Conservation (phyloP, 2,329 filamentous ascomycete genomes). For the Colletotrichum tanaceti region DNA sequence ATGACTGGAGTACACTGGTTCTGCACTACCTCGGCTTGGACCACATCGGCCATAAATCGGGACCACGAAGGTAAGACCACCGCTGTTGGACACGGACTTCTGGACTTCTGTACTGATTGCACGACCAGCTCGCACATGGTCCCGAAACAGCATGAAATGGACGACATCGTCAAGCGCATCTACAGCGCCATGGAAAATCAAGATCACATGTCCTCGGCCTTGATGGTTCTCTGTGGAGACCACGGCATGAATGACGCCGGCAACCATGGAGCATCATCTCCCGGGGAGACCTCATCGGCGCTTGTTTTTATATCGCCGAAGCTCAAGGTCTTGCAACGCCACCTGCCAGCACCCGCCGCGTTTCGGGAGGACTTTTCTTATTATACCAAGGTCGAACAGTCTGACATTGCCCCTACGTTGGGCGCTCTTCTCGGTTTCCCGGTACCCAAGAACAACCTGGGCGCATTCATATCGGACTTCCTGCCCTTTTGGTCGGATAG, state of each 20-base stretch:
- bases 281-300: slow-evolving; percentile 93
- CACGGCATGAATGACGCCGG: slow-evolving; percentile 99
- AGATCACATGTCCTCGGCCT: slow-evolving; percentile 77
- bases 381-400: slow-evolving; percentile 89
- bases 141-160: slow-evolving; percentile 95
- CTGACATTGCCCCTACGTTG: slow-evolving; percentile 90
- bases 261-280: slow-evolving; percentile 93
- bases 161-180: slow-evolving; percentile 79
- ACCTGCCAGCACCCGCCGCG: slow-evolving; percentile 63
- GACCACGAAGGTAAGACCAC: slow-evolving; percentile 75
- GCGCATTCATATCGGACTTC: slow-evolving; percentile 84
- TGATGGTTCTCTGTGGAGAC: slow-evolving; percentile 90
- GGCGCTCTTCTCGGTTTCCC: slow-evolving; percentile 89
- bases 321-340: slow-evolving; percentile 67
- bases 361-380: slow-evolving; percentile 81
- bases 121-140: slow-evolving; percentile 82
- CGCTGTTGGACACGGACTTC: not conserved
- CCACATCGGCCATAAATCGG: slow-evolving; percentile 97
- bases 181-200: slow-evolving; percentile 79
- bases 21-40: slow-evolving; percentile 96
- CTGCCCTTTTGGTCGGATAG: slow-evolving; percentile 79
- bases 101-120: not conserved
- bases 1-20: slow-evolving; percentile 93
- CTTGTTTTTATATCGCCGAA: slow-evolving; percentile 92
- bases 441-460: slow-evolving; percentile 88